Evolutionary conservation across 495 filamentous ascomycete species (phyloP).

Genomic region (Lineolata rhizophorae): DNA sequence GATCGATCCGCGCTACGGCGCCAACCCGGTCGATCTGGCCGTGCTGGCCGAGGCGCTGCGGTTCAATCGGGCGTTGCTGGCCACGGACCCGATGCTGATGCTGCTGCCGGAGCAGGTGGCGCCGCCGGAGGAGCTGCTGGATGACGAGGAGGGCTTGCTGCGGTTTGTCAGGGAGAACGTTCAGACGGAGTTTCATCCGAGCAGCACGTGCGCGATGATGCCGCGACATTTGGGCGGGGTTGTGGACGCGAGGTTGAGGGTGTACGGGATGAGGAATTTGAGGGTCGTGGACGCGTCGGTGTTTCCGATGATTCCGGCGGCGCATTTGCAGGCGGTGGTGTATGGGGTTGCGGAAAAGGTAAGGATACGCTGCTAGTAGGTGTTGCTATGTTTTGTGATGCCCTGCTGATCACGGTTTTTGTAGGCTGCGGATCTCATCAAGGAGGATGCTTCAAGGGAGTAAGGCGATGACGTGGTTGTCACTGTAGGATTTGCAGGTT

Average conservation of each 20-base stretch:
- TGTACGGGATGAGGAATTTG: neutral
- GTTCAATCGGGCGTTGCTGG: neutral
- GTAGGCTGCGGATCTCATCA: too few species aligned
- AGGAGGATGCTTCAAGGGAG: too few species aligned
- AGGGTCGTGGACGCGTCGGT: neutral
- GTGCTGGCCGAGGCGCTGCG: neutral
- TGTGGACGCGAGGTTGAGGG: neutral
- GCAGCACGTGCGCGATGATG: neutral
- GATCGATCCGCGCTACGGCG: slow-evolving; percentile 3
- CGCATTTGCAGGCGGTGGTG: slow-evolving; percentile 5
- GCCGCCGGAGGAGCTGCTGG: neutral
- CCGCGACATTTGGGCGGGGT: slow-evolving; percentile 21
- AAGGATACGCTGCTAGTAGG: too few species aligned
- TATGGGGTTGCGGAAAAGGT: slow-evolving; percentile 9
- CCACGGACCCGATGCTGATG: slow-evolving; percentile 19
- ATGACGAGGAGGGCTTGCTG: neutral
- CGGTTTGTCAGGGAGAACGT: neutral
- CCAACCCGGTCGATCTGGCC: neutral
- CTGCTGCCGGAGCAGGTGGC: too few species aligned
- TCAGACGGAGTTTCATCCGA: neutral
- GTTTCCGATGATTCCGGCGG: neutral
- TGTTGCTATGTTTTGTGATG: too few species aligned
- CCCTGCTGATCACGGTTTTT: too few species aligned
- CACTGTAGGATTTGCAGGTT: too few species aligned
- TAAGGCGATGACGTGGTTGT: too few species aligned